Conservation (phyloP, 805 yeast species). For the Wickerhamomyces mucosus region DNA sequence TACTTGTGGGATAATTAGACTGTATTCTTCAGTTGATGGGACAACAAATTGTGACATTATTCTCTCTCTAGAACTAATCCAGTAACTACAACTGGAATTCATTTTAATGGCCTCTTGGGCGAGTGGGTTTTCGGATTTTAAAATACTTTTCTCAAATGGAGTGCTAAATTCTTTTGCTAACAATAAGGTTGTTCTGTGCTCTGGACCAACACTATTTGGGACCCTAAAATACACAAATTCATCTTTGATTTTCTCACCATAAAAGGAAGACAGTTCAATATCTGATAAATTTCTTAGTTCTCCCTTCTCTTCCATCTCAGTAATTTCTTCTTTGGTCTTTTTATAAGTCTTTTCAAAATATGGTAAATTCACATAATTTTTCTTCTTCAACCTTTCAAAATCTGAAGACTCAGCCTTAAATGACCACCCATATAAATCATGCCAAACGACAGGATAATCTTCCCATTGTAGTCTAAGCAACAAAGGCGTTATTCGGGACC, state of each 20-base stretch:
- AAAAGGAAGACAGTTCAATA: constrained; percentile 2
- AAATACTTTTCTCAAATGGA: constrained; percentile 61
- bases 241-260: constrained; percentile 1
- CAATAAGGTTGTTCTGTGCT: constrained; percentile 61
- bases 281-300: constrained; percentile 3
- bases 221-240: constrained; percentile 44
- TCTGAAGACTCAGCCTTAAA: constrained; percentile 43
- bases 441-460: constrained; percentile 74
- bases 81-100: constrained; percentile 76
- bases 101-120: constrained; percentile 75
- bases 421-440: constrained; percentile 79
- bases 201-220: constrained; percentile 84
- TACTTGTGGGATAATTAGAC: constrained; percentile 70
- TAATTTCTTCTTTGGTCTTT: constrained; percentile 3
- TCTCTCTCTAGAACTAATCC: constrained; percentile 87
- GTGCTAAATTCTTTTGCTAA: constrained; percentile 68
- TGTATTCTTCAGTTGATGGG: constrained; percentile 27
- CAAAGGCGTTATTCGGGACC: constrained; percentile 69
- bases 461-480: constrained; percentile 79
- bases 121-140: constrained; percentile 59
- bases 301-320: constrained; percentile 6
- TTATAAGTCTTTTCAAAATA: constrained; percentile 5
- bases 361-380: constrained; percentile 23
- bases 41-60: constrained; percentile 83
- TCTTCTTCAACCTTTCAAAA: constrained; percentile 22